A percentile compares a stretch with the other conserved stretches of the same genome.
Conservation (phyloP, 352 stramenopile genomes). For the Pythium scleroteichum region DNA sequence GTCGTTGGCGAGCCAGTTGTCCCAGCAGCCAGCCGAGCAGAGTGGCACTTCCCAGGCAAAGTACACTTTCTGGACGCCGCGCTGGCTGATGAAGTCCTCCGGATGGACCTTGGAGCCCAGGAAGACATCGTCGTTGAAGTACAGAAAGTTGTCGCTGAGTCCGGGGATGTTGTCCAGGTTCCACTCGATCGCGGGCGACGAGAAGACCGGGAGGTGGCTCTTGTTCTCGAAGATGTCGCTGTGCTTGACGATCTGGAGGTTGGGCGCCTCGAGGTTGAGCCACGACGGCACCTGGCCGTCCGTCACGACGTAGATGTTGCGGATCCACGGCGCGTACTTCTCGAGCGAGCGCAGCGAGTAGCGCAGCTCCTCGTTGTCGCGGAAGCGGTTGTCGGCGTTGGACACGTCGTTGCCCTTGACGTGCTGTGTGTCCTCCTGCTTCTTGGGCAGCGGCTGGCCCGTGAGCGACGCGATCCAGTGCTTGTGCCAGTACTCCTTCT, state of each 20-base stretch:
- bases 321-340: slow-evolving; percentile 95
- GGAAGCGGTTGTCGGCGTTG: slow-evolving; percentile 90
- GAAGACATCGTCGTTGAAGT: slow-evolving; percentile 98
- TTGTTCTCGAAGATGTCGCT: slow-evolving; percentile 89
- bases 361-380: slow-evolving; percentile 93
- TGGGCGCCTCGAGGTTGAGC: slow-evolving; percentile 85
- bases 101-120: slow-evolving; percentile 85
- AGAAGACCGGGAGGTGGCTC: slow-evolving; percentile 92
- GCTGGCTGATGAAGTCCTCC: slow-evolving; percentile 91
- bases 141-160: slow-evolving; percentile 92
- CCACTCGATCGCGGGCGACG: slow-evolving; percentile 93
- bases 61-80: slow-evolving; percentile 89
- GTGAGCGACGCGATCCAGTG: slow-evolving; percentile 88
- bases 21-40: slow-evolving; percentile 80
- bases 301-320: slow-evolving; percentile 94
- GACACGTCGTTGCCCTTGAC: slow-evolving; percentile 69
- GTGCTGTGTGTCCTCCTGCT: slow-evolving; percentile 39
- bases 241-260: slow-evolving; percentile 90
- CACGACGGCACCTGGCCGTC: slow-evolving; percentile 94
- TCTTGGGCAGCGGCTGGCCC: slow-evolving; percentile 66
- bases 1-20: slow-evolving; percentile 77
- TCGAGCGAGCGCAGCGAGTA: slow-evolving; percentile 93
- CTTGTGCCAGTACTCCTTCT: slow-evolving; percentile 89
- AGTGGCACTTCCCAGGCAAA: slow-evolving; percentile 93
- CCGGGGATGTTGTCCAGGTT: slow-evolving; percentile 93